A percentile compares a stretch with the other conserved stretches of the same genome.
phyloP scores from a whole-genome alignment of 2,329 filamentous ascomycete genomes.

The Fusarium siculi region DNA sequence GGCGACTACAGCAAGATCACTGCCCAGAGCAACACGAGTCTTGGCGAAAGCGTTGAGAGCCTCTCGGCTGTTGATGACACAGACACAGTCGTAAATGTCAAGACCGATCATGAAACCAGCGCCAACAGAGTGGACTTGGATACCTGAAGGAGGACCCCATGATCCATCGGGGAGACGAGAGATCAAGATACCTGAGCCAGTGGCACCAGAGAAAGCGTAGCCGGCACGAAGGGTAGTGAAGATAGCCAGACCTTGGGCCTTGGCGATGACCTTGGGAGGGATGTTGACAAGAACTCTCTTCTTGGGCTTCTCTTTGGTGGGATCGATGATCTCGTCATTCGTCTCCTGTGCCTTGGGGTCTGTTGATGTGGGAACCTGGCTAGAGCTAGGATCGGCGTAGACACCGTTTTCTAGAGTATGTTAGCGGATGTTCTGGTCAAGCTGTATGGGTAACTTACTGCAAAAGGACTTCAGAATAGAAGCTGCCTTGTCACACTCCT shows the following conservation, averaged over 20 bases:
- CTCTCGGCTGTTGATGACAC: conserved; percentile 82
- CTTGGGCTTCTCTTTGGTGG: conserved; percentile 55
- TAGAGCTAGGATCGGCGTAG: conserved; percentile 53
- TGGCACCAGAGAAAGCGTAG: conserved; percentile 72
- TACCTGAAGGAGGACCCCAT: conserved; percentile 86
- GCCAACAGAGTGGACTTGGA: conserved; percentile 82
- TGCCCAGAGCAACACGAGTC: conserved; percentile 79
- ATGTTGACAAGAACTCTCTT: conserved; percentile 64
- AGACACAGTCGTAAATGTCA: conserved; percentile 90
- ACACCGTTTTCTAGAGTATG: conserved; percentile 60
- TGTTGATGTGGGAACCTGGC: conserved; percentile 46
- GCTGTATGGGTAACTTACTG: conserved; percentile 64
- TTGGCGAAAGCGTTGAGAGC: conserved; percentile 82
- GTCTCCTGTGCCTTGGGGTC: conserved; percentile 46
- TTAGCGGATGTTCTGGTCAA: neutral
- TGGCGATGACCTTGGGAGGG: conserved; percentile 68
- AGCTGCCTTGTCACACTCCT: conserved; percentile 91
- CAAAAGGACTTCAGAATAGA: conserved; percentile 87
- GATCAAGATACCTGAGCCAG: conserved; percentile 73
- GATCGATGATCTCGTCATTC: conserved; percentile 44
- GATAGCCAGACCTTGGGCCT: conserved; percentile 75
- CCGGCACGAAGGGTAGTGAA: conserved; percentile 77
- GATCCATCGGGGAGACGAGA: conserved; percentile 70
- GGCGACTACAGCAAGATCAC: conserved; percentile 80
- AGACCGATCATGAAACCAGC: conserved; percentile 84